Evolutionary conservation across 2,329 filamentous ascomycete species (phyloP).

Genomic region (Cladophialophora immunda): DNA sequence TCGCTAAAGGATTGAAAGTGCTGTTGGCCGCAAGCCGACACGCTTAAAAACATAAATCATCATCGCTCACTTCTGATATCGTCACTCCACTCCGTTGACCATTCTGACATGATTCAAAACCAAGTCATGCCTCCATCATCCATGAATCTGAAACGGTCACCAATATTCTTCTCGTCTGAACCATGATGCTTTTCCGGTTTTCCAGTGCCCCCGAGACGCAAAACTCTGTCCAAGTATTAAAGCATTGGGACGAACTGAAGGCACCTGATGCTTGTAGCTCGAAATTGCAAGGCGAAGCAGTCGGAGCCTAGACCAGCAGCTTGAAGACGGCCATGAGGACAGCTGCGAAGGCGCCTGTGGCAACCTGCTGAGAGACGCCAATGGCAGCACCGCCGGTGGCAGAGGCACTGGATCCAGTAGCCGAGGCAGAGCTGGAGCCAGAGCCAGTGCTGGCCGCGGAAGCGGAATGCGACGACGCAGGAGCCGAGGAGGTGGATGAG

Average conservation of each 20-base stretch:
- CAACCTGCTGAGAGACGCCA: constrained; percentile 58
- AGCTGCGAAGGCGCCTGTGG: constrained; percentile 61
- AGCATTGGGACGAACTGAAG: constrained; percentile 19
- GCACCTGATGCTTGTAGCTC: constrained; percentile 1
- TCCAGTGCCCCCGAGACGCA: constrained; percentile 14
- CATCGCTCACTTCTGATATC: constrained; percentile 33
- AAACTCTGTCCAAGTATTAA: constrained; percentile 33
- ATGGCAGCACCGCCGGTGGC: constrained; percentile 54
- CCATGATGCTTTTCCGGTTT: constrained; percentile 25
- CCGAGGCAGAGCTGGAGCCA: constrained; percentile 44
- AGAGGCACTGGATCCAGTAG: constrained; percentile 44
- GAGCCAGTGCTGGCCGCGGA: constrained; percentile 45
- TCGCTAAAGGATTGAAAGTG: constrained; percentile 38
- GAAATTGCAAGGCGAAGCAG: not conserved
- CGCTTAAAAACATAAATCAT: constrained; percentile 37
- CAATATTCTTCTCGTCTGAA: constrained; percentile 19
- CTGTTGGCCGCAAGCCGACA: constrained; percentile 30
- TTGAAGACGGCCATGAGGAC: constrained; percentile 66
- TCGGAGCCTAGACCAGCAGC: constrained; percentile 60
- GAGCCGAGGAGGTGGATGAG: constrained; percentile 46
- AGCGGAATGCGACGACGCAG: constrained; percentile 45
- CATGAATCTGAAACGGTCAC: constrained; percentile 14
- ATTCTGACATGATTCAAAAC: constrained; percentile 24
- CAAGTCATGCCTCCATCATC: constrained; percentile 26
- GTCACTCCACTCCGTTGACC: constrained; percentile 26